A percentile compares a stretch with the other conserved stretches of the same genome.
Conservation (phyloP, 768 basidiomycete genomes). For the Fomitopsis pulvina region DNA sequence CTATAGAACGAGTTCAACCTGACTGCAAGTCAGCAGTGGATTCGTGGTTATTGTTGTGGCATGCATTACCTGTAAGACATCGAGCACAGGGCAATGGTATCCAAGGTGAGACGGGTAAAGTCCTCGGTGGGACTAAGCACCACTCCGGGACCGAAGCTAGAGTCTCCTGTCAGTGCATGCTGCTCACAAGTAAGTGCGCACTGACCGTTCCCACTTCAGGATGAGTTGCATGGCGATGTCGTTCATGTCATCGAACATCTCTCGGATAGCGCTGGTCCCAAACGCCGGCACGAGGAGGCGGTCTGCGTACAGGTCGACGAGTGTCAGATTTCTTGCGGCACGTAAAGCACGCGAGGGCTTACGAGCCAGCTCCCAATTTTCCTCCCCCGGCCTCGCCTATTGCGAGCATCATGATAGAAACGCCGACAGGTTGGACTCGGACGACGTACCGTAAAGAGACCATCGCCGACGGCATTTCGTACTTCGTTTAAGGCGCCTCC, state of each 20-base stretch:
- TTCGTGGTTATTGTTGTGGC: neutral
- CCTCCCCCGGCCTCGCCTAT: conserved; percentile 33
- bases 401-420: neutral
- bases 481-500: conserved; percentile 27
- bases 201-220: conserved; percentile 36
- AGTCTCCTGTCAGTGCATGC: neutral
- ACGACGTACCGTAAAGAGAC: conserved; percentile 31
- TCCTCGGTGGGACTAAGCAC: conserved; percentile 38
- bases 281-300: conserved; percentile 37
- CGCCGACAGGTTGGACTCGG: neutral
- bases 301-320: conserved; percentile 18
- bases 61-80: conserved; percentile 31
- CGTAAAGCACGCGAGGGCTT: conserved; percentile 9
- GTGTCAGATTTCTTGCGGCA: neutral
- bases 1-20: conserved; percentile 43
- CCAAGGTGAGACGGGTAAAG: conserved; percentile 41
- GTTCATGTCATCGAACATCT: conserved; percentile 43
- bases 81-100: conserved; percentile 39
- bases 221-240: conserved; percentile 39
- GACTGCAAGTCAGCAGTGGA: neutral
- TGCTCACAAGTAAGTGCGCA: neutral
- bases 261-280: conserved; percentile 34
- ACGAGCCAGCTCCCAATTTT: conserved; percentile 43
- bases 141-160: conserved; percentile 36
- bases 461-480: conserved; percentile 34